Percentiles rank a stretch among this genome's conserved stretches.
These are phyloP conservation scores for Plasmodium inui DNA, from an alignment of 169 alveolate species.

Conservation along the genomic window DNA sequence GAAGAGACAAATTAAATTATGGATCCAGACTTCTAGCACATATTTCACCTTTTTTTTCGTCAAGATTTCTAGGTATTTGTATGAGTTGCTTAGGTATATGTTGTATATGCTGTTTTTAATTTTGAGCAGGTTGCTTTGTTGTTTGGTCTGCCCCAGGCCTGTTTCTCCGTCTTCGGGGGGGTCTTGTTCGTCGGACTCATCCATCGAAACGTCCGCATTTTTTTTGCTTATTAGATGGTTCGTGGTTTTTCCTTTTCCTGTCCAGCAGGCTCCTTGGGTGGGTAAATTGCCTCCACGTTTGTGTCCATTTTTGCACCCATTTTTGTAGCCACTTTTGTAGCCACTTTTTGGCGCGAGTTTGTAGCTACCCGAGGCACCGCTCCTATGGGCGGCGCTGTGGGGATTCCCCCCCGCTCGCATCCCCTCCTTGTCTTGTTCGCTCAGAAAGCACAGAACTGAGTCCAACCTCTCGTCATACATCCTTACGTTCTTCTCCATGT, in stretches of 20 bases:
- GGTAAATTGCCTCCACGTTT: background rate
- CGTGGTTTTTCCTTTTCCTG: background rate
- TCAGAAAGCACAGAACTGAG: background rate
- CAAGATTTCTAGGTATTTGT: constrained; percentile 45
- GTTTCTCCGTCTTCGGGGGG: background rate
- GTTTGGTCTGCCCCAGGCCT: background rate
- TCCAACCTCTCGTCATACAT: constrained; percentile 33
- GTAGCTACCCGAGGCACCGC: background rate
- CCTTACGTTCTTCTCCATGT: constrained; percentile 46
- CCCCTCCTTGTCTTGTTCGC: background rate
- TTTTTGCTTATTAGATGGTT: background rate
- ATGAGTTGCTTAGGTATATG: constrained; percentile 28
- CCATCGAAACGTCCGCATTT: background rate
- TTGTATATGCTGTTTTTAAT: constrained; percentile 56
- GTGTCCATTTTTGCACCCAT: background rate
- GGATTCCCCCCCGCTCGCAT: background rate
- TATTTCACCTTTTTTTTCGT: constrained; percentile 26
- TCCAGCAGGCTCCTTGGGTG: background rate
- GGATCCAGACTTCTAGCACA: constrained; percentile 59
- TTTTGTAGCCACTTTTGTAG: background rate
- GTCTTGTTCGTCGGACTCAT: background rate
- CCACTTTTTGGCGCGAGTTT: background rate
- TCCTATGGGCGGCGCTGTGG: background rate
- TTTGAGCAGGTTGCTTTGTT: background rate
- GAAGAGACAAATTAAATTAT: constrained; percentile 40